A percentile compares a stretch with the other conserved stretches of the same genome.
These are phyloP conservation scores for Fusarium albosuccineum DNA, from an alignment of 2,329 filamentous ascomycete species.

Conservation along the genomic window DNA sequence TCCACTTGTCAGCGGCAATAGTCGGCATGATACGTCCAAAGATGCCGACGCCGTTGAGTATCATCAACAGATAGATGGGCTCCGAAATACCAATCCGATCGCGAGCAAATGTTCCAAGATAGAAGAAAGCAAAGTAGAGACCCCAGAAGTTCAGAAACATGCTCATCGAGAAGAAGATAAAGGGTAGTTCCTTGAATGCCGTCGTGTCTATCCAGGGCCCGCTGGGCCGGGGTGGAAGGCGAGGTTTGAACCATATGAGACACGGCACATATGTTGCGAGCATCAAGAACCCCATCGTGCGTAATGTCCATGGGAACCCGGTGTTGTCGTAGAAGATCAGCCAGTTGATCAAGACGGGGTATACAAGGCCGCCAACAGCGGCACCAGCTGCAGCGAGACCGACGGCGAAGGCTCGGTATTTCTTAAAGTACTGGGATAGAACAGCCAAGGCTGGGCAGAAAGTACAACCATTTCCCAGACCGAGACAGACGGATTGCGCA, in stretches of 20 bases:
- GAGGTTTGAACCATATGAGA: slow-evolving; percentile 55
- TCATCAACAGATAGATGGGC: slow-evolving; percentile 50
- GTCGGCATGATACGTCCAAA: slow-evolving; percentile 63
- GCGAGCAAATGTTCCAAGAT: slow-evolving; percentile 62
- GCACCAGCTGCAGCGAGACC: slow-evolving; percentile 71
- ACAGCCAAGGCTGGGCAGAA: slow-evolving; percentile 71
- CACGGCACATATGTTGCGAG: slow-evolving; percentile 55
- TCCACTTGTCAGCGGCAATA: slow-evolving; percentile 60
- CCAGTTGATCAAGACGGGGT: slow-evolving; percentile 61
- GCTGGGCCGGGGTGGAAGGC: slow-evolving; percentile 55
- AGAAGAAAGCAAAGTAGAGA: slow-evolving; percentile 61
- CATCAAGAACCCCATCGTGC: slow-evolving; percentile 62
- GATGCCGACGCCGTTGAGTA: slow-evolving; percentile 67
- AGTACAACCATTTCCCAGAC: slow-evolving; percentile 66
- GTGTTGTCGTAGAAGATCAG: slow-evolving; percentile 58
- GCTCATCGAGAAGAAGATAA: slow-evolving; percentile 51
- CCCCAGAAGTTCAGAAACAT: slow-evolving; percentile 53
- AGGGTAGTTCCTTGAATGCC: slow-evolving; percentile 58
- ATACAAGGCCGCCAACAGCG: slow-evolving; percentile 67
- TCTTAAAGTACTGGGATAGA: slow-evolving; percentile 72
- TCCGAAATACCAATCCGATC: slow-evolving; percentile 43
- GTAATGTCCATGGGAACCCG: slow-evolving; percentile 68
- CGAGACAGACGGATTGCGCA: slow-evolving; percentile 62
- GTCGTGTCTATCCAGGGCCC: slow-evolving; percentile 58
- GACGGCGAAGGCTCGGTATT: slow-evolving; percentile 67